phyloP scores from a whole-genome alignment of 495 filamentous ascomycete genomes.

The Penicillium desertorum region DNA sequence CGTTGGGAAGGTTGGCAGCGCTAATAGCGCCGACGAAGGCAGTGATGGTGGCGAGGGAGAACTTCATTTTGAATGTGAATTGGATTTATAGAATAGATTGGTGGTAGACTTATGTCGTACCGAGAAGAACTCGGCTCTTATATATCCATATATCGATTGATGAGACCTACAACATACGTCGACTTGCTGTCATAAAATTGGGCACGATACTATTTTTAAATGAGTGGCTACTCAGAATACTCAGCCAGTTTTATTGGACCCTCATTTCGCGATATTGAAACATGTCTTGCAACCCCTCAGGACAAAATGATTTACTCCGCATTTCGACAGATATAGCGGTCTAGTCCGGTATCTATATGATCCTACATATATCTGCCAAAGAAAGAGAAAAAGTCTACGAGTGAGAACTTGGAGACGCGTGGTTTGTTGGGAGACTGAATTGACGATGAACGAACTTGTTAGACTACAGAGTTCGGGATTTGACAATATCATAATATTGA shows the following conservation, averaged over 20 bases:
- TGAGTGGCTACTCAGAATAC: constrained; percentile 1
- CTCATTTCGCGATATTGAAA: constrained; percentile 14
- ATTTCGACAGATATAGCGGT: neutral
- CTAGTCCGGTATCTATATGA: neutral
- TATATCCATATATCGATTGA: neutral
- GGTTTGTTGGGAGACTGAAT: too few species aligned
- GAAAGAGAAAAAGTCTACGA: too few species aligned
- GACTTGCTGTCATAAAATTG: constrained; percentile 1
- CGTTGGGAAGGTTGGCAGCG: constrained; percentile 31
- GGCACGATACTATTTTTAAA: constrained; percentile 9
- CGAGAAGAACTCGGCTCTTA: neutral
- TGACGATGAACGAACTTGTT: too few species aligned
- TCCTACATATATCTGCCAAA: too few species aligned
- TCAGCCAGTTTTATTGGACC: constrained; percentile 4
- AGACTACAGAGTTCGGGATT: too few species aligned
- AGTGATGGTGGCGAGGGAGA: constrained; percentile 30
- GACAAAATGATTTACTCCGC: neutral
- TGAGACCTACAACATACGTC: too few species aligned
- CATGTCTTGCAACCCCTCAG: constrained; percentile 19
- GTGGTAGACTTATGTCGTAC: neutral
- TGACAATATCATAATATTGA: neutral
- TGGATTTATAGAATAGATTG: neutral
- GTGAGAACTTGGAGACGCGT: too few species aligned
- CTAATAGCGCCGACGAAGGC: constrained; percentile 28
- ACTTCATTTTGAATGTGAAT: constrained; percentile 30